Evolutionary conservation across 768 basidiomycete species (phyloP).

Genomic region (Mycena vitilis): DNA sequence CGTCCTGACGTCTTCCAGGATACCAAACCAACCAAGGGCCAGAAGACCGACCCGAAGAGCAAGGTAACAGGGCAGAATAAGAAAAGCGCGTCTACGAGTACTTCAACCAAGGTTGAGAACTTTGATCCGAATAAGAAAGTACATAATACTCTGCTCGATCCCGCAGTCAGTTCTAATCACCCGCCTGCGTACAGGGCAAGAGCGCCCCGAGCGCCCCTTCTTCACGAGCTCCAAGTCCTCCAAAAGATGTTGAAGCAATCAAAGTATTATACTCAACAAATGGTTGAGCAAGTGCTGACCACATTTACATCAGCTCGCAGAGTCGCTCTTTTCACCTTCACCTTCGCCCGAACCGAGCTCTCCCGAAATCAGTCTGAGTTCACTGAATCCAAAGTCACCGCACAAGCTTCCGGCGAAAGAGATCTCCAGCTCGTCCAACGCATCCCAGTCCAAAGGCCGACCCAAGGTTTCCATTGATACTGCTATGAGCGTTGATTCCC

Average conservation of each 20-base stretch:
- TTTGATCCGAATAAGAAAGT: conserved; percentile 3
- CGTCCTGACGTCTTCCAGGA: conserved; percentile 5
- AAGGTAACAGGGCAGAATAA: conserved; percentile 14
- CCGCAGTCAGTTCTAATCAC: neutral
- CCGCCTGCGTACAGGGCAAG: neutral
- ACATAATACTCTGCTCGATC: neutral
- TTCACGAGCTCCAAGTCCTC: conserved; percentile 6
- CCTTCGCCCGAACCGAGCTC: conserved; percentile 18
- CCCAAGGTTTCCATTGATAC: conserved; percentile 20
- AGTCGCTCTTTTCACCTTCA: conserved; percentile 10
- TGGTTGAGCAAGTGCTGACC: neutral
- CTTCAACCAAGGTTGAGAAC: conserved; percentile 4
- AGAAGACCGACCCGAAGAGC: neutral
- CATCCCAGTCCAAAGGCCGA: neutral
- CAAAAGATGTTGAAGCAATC: neutral
- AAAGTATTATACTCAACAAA: neutral
- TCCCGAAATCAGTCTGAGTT: conserved; percentile 27
- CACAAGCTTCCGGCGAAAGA: neutral
- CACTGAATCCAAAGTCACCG: neutral
- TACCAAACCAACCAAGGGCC: conserved; percentile 1
- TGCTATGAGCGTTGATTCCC: conserved; percentile 13
- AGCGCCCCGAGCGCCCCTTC: neutral
- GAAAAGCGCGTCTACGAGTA: conserved; percentile 13
- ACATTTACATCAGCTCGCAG: neutral
- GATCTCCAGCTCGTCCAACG: conserved; percentile 1